Conservation (phyloP, 1,139 yeast genomes). For the Debaryomyces sp. region DNA sequence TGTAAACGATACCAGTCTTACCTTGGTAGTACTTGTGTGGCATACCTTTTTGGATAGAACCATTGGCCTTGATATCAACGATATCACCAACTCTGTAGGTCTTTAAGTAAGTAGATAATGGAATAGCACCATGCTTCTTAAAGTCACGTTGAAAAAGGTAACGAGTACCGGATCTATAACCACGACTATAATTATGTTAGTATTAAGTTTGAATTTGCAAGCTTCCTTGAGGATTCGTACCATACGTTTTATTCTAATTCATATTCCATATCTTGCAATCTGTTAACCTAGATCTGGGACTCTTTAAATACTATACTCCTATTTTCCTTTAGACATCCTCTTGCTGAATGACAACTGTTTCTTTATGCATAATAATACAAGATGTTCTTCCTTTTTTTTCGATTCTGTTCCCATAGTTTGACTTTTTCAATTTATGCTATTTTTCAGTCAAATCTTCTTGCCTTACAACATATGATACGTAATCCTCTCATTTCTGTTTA, state of each 20-base stretch:
- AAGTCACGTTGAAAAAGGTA: constrained; percentile 99
- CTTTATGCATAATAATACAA: not conserved
- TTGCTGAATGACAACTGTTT: not conserved
- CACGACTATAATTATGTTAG: constrained; percentile 53
- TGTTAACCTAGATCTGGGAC: not conserved
- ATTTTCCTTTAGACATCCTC: not conserved
- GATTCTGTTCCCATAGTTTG: not conserved
- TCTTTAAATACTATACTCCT: not conserved
- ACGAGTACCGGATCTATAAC: constrained; percentile 99
- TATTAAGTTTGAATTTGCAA: not conserved
- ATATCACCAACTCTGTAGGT: constrained; percentile 98
- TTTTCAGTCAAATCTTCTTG: not conserved
- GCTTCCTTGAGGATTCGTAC: not conserved
- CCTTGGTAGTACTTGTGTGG: constrained; percentile 99
- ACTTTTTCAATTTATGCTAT: not conserved
- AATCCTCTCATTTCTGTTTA: not conserved
- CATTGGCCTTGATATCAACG: constrained; percentile 99
- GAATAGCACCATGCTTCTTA: constrained; percentile 95
- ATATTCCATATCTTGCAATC: not conserved
- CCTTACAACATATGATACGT: not conserved
- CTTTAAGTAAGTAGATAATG: constrained; percentile 96
- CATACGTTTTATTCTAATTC: not conserved
- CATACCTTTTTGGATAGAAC: constrained; percentile 99
- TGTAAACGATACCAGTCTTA: constrained; percentile 98
- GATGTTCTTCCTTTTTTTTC: not conserved